These are phyloP conservation scores for Paramecium bursaria DNA, from an alignment of 73 alveolate genomes.

Conservation along the genomic window DNA sequence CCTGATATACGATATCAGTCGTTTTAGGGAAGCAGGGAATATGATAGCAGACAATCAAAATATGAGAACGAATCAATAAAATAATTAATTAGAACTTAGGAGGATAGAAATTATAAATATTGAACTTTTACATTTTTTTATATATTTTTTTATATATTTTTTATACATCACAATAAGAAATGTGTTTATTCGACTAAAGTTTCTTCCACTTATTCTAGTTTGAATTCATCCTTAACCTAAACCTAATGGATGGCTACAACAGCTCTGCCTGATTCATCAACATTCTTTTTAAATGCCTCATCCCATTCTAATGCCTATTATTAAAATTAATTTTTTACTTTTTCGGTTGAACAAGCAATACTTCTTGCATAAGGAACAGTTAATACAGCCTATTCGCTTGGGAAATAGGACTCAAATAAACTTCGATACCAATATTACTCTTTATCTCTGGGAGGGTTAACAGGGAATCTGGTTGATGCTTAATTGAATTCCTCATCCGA, in stretches of 20 bases:
- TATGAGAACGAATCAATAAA: no score
- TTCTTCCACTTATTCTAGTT: no score
- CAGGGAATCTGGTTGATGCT: constrained; percentile 64
- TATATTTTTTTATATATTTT: no score
- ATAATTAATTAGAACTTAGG: no score
- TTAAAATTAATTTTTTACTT: neutral
- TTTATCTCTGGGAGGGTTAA: constrained; percentile 74
- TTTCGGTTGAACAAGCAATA: constrained; percentile 73
- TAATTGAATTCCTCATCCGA: constrained; percentile 73
- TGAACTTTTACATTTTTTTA: no score
- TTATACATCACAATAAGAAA: no score
- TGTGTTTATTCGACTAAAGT: no score
- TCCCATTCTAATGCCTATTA: constrained; percentile 69
- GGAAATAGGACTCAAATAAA: constrained; percentile 73
- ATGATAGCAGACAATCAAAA: no score
- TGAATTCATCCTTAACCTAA: no score
- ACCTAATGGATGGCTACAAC: constrained; percentile 61
- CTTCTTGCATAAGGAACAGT: constrained; percentile 71
- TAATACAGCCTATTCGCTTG: constrained; percentile 68
- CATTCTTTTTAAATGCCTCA: constrained; percentile 66
- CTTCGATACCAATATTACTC: constrained; percentile 75
- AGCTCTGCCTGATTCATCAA: constrained; percentile 71
- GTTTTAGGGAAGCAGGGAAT: no score
- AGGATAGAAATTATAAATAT: no score
- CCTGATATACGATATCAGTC: no score